These are phyloP conservation scores for Aeschynomene evenia DNA, from an alignment of 306 rosid genomes.

Conservation along the genomic window DNA sequence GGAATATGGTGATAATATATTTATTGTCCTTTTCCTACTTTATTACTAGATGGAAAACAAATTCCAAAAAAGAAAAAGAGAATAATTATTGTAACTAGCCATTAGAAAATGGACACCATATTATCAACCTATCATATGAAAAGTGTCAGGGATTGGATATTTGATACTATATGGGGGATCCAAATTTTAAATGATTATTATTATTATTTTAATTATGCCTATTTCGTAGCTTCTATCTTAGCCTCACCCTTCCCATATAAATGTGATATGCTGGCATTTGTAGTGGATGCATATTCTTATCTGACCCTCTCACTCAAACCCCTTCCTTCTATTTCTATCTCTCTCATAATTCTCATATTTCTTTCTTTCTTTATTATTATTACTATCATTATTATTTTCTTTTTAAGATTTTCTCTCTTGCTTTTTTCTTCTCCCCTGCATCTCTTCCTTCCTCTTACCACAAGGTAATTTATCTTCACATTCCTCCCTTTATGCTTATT, in stretches of 20 bases:
- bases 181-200: not conserved
- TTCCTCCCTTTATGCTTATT: conserved; percentile 27
- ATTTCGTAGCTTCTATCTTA: conserved; percentile 9
- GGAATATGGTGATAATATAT: not conserved
- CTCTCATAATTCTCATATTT: too few relatives aligned
- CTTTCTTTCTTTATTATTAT: not conserved
- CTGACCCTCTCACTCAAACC: conserved; percentile 64
- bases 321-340: not conserved
- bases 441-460: conserved; percentile 45
- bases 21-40: not conserved
- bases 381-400: not conserved
- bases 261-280: conserved; percentile 29
- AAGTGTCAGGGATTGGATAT: conserved; percentile 14
- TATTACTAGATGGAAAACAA: not conserved
- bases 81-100: conserved; percentile 6
- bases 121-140: not conserved
- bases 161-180: not conserved
- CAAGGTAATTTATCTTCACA: conserved; percentile 42
- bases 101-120: conserved; percentile 1
- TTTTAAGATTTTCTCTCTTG: conserved; percentile 1
- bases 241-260: conserved; percentile 25
- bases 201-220: not conserved
- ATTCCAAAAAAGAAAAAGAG: not conserved
- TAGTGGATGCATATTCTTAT: conserved; percentile 59
- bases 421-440: conserved; percentile 29